Evolutionary conservation across 2,329 filamentous ascomycete species (phyloP).

Genomic region (Microcyclosporella mali): DNA sequence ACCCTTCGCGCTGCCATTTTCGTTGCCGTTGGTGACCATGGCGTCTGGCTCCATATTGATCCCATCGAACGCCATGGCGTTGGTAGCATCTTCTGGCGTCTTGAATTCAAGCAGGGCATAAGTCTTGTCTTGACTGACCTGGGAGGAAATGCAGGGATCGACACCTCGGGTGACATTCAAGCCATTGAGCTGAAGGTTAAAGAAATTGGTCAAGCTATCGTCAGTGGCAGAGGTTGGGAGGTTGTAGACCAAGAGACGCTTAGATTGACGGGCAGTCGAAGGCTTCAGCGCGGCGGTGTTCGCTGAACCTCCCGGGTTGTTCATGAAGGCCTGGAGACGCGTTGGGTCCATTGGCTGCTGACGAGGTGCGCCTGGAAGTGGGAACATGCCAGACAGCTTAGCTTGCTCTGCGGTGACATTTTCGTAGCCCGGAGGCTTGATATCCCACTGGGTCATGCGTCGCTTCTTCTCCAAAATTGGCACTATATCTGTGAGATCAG

Average conservation of each 20-base stretch:
- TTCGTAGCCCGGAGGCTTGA: conserved; percentile 96
- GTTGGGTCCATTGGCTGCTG: conserved; percentile 93
- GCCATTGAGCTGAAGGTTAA: conserved; percentile 96
- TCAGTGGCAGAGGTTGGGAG: conserved; percentile 67
- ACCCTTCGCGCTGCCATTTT: conserved; percentile 51
- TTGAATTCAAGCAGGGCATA: conserved; percentile 93
- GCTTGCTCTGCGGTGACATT: conserved; percentile 97
- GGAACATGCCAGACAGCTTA: conserved; percentile 98
- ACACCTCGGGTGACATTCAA: conserved; percentile 79
- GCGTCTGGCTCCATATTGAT: conserved; percentile 72
- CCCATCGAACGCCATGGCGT: conserved; percentile 83
- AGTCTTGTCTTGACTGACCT: conserved; percentile 68
- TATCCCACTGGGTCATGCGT: conserved; percentile 97
- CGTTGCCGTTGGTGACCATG: conserved; percentile 45
- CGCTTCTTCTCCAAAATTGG: conserved; percentile 80
- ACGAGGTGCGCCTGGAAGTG: conserved; percentile 86
- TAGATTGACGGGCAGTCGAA: conserved; percentile 87
- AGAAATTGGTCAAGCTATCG: conserved; percentile 72
- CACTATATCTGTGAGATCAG: conserved; percentile 82
- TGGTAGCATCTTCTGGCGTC: conserved; percentile 76
- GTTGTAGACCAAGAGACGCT: conserved; percentile 83
- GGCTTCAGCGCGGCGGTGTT: conserved; percentile 80
- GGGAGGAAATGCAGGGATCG: conserved; percentile 78
- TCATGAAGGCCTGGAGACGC: conserved; percentile 92
- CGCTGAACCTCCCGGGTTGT: conserved; percentile 67